A percentile compares a stretch with the other conserved stretches of the same genome.
Conservation (phyloP, 768 basidiomycete genomes). For the Mycena belliarum region DNA sequence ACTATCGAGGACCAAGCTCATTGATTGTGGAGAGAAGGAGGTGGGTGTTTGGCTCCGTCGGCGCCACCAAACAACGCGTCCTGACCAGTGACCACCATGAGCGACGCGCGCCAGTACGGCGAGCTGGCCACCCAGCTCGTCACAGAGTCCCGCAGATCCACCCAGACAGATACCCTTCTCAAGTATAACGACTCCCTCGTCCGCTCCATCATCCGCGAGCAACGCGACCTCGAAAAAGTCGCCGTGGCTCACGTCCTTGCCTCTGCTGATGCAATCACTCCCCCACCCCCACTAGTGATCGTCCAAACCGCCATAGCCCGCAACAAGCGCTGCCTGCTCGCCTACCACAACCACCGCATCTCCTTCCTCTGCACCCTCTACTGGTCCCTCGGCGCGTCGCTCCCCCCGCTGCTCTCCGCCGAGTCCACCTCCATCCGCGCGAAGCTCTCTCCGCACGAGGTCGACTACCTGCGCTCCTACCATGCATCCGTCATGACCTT, state of each 20-base stretch:
- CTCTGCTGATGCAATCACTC: slow-evolving; percentile 37
- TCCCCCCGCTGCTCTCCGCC: slow-evolving; percentile 73
- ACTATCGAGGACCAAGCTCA: slow-evolving; percentile 48
- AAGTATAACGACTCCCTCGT: slow-evolving; percentile 93
- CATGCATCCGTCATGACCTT: slow-evolving; percentile 81
- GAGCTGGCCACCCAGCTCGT: slow-evolving; percentile 90
- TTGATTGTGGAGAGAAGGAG: slow-evolving; percentile 26
- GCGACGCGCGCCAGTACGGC: slow-evolving; percentile 67
- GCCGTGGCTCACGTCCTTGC: slow-evolving; percentile 38
- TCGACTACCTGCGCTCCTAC: slow-evolving; percentile 85
- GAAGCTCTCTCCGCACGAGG: slow-evolving; percentile 77
- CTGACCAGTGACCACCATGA: slow-evolving; percentile 32
- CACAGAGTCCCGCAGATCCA: slow-evolving; percentile 83
- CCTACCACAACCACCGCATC: slow-evolving; percentile 87
- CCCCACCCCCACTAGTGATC: slow-evolving; percentile 71
- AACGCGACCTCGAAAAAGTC: slow-evolving; percentile 79
- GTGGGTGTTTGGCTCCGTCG: not conserved
- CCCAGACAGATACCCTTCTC: slow-evolving; percentile 76
- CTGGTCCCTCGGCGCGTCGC: slow-evolving; percentile 85
- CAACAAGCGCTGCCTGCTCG: slow-evolving; percentile 95
- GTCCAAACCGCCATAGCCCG: slow-evolving; percentile 87
- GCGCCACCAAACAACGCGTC: not conserved
- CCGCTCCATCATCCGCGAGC: slow-evolving; percentile 84
- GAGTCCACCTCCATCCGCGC: slow-evolving; percentile 55
- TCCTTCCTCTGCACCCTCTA: slow-evolving; percentile 85